Evolutionary conservation across 768 basidiomycete genomes (phyloP).

Genomic region (Xerocomus potaroensis): DNA sequence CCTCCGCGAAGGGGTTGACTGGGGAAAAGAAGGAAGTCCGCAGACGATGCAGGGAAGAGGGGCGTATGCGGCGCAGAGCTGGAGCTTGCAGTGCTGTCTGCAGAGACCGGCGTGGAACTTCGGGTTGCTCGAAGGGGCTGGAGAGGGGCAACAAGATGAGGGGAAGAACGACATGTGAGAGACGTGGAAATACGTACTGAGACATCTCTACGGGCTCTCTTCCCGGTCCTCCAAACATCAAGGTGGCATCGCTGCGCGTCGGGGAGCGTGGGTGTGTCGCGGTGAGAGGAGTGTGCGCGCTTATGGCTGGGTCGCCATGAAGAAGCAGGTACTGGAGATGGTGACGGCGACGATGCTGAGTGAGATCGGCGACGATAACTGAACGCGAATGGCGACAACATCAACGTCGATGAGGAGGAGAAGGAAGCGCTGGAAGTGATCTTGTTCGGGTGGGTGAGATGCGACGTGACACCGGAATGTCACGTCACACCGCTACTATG

Average conservation of each 20-base stretch:
- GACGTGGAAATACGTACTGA: slow-evolving; percentile 34
- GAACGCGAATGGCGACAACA: slow-evolving; percentile 28
- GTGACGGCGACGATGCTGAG: slow-evolving; percentile 39
- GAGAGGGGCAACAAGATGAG: slow-evolving; percentile 1
- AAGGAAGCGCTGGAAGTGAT: neutral
- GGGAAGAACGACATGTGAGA: slow-evolving; percentile 3
- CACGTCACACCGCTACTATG: slow-evolving; percentile 20
- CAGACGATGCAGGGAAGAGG: slow-evolving; percentile 44
- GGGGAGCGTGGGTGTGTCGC: slow-evolving; percentile 32
- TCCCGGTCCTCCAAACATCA: slow-evolving; percentile 51
- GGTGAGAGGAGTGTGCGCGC: slow-evolving; percentile 42
- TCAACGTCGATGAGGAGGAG: neutral
- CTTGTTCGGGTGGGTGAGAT: slow-evolving; percentile 12
- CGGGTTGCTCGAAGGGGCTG: slow-evolving; percentile 21
- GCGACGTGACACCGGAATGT: slow-evolving; percentile 14
- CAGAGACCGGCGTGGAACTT: slow-evolving; percentile 28
- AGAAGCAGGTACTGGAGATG: slow-evolving; percentile 33
- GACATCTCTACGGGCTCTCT: slow-evolving; percentile 47
- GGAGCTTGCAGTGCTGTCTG: slow-evolving; percentile 27
- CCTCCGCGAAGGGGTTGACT: slow-evolving; percentile 14
- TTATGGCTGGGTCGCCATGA: slow-evolving; percentile 45
- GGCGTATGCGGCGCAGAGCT: slow-evolving; percentile 30
- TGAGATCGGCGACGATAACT: slow-evolving; percentile 51
- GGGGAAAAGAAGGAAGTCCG: slow-evolving; percentile 46
- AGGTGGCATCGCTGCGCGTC: slow-evolving; percentile 48